Conservation (phyloP, 2,329 filamentous ascomycete species). For the Nothophaeocryptopus gaeumannii region DNA sequence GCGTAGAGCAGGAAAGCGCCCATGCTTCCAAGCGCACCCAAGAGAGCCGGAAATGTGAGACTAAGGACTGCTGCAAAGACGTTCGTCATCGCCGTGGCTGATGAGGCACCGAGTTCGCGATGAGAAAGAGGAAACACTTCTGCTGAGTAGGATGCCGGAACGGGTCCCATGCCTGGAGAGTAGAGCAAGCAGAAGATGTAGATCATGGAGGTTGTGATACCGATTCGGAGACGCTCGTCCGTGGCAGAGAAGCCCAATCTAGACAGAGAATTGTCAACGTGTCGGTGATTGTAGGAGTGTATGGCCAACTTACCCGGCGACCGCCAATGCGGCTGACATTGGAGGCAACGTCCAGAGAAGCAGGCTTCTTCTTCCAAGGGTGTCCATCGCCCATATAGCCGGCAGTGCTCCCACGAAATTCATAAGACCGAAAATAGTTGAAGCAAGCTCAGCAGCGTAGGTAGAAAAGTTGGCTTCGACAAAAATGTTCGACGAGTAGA, state of each 20-base stretch:
- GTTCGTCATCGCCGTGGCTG: conserved; percentile 57
- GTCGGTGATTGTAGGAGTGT: no score
- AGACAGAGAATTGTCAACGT: no score
- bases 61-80: conserved; percentile 39
- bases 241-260: conserved; percentile 37
- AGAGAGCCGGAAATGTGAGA: conserved; percentile 48
- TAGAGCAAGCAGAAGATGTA: conserved; percentile 56
- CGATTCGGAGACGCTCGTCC: conserved; percentile 5
- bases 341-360: conserved; percentile 21
- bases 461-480: conserved; percentile 34
- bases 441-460: conserved; percentile 38
- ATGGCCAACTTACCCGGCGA: conserved; percentile 30
- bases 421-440: conserved; percentile 44
- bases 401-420: conserved; percentile 47
- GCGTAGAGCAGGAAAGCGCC: conserved; percentile 58
- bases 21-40: conserved; percentile 48
- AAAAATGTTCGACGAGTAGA: conserved; percentile 38
- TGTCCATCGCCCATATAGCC: conserved; percentile 45
- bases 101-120: conserved; percentile 44
- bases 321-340: conserved; percentile 32
- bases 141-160: conserved; percentile 42
- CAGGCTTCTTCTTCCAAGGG: conserved; percentile 41
- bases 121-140: conserved; percentile 47
- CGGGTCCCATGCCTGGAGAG: conserved; percentile 43
- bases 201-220: conserved; percentile 37